Evolutionary conservation across 805 yeast species (phyloP).

Genomic region (Metschnikowia rubicola): DNA sequence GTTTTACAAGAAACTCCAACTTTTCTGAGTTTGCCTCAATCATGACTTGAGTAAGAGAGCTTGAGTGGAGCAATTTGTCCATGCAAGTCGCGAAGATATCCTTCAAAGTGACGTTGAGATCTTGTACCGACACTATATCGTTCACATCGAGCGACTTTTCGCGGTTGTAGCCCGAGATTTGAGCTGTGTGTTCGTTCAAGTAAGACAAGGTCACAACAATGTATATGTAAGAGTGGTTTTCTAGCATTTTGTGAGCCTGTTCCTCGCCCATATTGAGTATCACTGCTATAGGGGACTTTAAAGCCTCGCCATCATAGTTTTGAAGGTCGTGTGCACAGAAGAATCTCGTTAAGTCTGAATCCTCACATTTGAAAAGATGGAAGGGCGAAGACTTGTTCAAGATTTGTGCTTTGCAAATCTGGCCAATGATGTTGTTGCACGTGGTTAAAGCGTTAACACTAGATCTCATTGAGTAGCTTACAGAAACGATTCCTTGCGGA

Average conservation of each 20-base stretch:
- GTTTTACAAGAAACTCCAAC: neutral
- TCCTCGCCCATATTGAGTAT: conserved; percentile 57
- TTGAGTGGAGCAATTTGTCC: conserved; percentile 24
- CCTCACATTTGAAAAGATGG: conserved; percentile 64
- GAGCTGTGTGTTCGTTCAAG: conserved; percentile 25
- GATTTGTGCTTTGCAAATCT: conserved; percentile 65
- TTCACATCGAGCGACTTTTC: conserved; percentile 17
- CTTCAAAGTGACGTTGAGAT: conserved; percentile 22
- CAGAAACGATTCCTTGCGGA: conserved; percentile 19
- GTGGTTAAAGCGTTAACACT: conserved; percentile 7
- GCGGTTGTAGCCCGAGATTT: conserved; percentile 11
- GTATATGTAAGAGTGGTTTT: conserved; percentile 33
- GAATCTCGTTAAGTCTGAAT: conserved; percentile 39
- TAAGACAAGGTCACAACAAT: conserved; percentile 49
- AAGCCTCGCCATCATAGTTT: conserved; percentile 49
- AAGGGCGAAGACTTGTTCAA: conserved; percentile 80
- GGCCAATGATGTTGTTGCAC: conserved; percentile 46
- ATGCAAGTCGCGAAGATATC: conserved; percentile 22
- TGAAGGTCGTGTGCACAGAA: conserved; percentile 67
- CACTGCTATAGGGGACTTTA: conserved; percentile 61
- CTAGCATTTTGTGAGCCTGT: conserved; percentile 28
- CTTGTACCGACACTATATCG: conserved; percentile 20
- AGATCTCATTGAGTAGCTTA: conserved; percentile 26
- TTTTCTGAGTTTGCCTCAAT: conserved; percentile 2
- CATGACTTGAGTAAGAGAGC: conserved; percentile 18